A percentile compares a stretch with the other conserved stretches of the same genome.
Conservation (phyloP, 2,329 filamentous ascomycete genomes). For the Fusarium bulbicola region DNA sequence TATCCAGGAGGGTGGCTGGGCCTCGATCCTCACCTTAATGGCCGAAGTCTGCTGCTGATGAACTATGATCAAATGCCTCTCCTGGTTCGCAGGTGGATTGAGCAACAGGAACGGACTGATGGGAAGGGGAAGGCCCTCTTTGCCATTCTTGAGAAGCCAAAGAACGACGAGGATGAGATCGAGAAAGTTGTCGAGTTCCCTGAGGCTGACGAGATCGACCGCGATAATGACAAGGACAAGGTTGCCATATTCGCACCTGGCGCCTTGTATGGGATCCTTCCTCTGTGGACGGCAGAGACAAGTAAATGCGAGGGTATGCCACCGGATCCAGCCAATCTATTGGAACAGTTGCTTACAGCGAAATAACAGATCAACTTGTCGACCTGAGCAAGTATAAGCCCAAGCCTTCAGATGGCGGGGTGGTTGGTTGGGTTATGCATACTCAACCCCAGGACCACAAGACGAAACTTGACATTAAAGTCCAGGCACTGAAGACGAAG, state of each 20-base stretch:
- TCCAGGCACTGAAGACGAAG: constrained; percentile 46
- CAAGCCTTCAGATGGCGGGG: constrained; percentile 36
- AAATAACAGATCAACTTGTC: constrained; percentile 37
- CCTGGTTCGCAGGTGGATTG: constrained; percentile 58
- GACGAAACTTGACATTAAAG: constrained; percentile 50
- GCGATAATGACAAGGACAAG: constrained; percentile 46
- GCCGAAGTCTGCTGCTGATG: constrained; percentile 59
- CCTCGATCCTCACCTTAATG: constrained; percentile 60
- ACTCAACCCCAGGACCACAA: constrained; percentile 44
- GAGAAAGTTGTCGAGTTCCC: constrained; percentile 48
- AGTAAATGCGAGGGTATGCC: constrained; percentile 55
- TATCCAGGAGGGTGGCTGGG: constrained; percentile 64
- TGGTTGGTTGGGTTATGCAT: constrained; percentile 46
- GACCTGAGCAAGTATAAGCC: constrained; percentile 45
- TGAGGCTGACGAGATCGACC: constrained; percentile 39
- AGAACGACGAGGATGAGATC: constrained; percentile 50
- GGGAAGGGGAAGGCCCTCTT: constrained; percentile 52
- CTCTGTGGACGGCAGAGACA: constrained; percentile 58
- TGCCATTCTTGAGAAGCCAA: constrained; percentile 52
- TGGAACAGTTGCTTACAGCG: constrained; percentile 1
- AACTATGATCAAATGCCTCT: constrained; percentile 54
- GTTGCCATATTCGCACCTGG: constrained; percentile 63
- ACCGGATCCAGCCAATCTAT: background rate
- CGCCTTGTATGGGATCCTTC: constrained; percentile 59
- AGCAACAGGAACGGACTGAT: constrained; percentile 50